A percentile compares a stretch with the other conserved stretches of the same genome.
These are phyloP conservation scores for Gloeostereum incarnatum DNA, from an alignment of 768 basidiomycete species.

Conservation along the genomic window DNA sequence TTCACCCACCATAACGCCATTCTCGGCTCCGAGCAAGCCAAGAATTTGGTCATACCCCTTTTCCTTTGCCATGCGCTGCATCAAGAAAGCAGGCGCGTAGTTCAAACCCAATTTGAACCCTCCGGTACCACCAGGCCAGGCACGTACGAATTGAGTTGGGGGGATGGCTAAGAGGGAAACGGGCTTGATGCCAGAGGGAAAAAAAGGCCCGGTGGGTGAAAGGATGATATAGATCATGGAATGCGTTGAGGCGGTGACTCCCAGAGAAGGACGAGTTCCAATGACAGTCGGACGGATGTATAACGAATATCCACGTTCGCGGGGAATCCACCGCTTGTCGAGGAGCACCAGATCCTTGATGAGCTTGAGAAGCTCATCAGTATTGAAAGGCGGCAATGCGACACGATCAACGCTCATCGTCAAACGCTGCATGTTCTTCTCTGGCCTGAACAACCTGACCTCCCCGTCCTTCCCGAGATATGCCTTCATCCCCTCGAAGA, in stretches of 20 bases:
- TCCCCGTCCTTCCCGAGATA: conserved; percentile 65
- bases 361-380: conserved; percentile 54
- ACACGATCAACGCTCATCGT: conserved; percentile 57
- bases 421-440: conserved; percentile 81
- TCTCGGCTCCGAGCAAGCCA: conserved; percentile 61
- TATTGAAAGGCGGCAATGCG: conserved; percentile 74
- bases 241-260: conserved; percentile 27
- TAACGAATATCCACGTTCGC: conserved; percentile 61
- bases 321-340: conserved; percentile 84
- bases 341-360: conserved; percentile 65
- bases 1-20: conserved; percentile 32
- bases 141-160: conserved; percentile 22
- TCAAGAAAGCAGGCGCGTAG: conserved; percentile 51
- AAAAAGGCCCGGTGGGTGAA: conserved; percentile 70
- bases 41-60: conserved; percentile 72
- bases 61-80: conserved; percentile 55
- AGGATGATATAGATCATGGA: conserved; percentile 61
- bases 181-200: conserved; percentile 52
- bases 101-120: conserved; percentile 70
- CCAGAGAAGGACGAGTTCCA: conserved; percentile 34
- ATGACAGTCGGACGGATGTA: conserved; percentile 83
- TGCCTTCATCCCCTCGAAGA: conserved; percentile 88
- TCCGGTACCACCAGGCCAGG: conserved; percentile 63
- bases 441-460: conserved; percentile 72
- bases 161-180: conserved; percentile 29